A percentile compares a stretch with the other conserved stretches of the same genome.
phyloP scores from a whole-genome alignment of 148 eudicot species.

The Fallopia convolvulus region DNA sequence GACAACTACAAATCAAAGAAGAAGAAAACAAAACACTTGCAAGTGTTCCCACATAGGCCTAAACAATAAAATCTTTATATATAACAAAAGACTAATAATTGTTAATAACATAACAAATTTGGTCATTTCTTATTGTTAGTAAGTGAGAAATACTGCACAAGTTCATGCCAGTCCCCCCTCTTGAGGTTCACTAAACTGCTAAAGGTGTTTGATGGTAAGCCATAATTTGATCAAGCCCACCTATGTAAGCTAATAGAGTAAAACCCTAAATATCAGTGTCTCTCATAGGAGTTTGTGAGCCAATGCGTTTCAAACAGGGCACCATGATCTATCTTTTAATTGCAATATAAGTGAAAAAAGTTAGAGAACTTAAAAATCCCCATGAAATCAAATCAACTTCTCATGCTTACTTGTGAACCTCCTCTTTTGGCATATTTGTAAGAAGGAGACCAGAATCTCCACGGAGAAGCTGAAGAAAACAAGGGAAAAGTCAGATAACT shows the following conservation, averaged over 20 bases:
- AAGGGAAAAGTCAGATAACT: neutral
- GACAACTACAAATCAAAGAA: neutral
- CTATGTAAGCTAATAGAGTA: neutral
- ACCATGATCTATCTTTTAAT: neutral
- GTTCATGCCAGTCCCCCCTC: neutral
- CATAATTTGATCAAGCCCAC: neutral
- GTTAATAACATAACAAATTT: neutral
- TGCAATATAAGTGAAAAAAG: neutral
- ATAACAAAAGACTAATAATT: neutral
- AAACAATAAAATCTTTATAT: neutral
- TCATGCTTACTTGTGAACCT: conserved; percentile 55
- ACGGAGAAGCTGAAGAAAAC: conserved; percentile 48
- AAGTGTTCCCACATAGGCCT: neutral
- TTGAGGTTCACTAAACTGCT: neutral
- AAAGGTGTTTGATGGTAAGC: neutral
- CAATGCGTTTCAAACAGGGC: neutral
- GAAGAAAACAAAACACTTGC: neutral
- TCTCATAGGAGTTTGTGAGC: neutral
- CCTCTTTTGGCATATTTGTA: conserved; percentile 66
- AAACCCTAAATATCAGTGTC: neutral
- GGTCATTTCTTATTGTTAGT: neutral
- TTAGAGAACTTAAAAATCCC: neutral
- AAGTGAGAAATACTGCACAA: neutral
- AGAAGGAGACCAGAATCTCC: conserved; percentile 79
- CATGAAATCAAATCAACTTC: neutral